Conservation (phyloP, 2,329 filamentous ascomycete genomes). For the Stachybotrys echinatus region DNA sequence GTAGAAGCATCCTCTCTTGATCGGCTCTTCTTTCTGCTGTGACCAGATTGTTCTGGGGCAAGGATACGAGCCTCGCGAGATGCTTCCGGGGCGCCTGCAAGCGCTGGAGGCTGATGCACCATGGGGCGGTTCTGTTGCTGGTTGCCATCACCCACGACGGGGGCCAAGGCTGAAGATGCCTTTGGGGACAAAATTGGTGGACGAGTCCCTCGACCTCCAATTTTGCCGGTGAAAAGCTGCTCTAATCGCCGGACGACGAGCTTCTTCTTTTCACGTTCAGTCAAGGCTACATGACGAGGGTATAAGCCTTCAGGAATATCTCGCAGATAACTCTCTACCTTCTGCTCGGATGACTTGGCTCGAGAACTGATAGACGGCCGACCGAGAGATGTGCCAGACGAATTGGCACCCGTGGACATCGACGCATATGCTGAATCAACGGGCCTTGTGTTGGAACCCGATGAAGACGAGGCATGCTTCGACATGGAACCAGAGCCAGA, state of each 20-base stretch:
- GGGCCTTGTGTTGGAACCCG: constrained; percentile 46
- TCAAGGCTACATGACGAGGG: constrained; percentile 56
- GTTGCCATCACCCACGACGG: constrained; percentile 20
- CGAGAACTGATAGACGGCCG: constrained; percentile 29
- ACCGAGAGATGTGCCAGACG: constrained; percentile 32
- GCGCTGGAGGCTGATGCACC: constrained; percentile 29
- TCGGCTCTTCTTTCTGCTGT: constrained; percentile 29
- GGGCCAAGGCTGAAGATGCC: constrained; percentile 2
- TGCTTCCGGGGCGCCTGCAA: constrained; percentile 21
- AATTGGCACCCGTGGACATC: constrained; percentile 49
- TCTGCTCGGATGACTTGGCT: constrained; percentile 45
- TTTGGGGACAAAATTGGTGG: neutral
- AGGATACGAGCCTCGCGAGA: constrained; percentile 46
- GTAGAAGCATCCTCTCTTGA: constrained; percentile 38
- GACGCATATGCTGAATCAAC: constrained; percentile 65
- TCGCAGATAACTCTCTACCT: constrained; percentile 64
- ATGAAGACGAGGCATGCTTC: constrained; percentile 47
- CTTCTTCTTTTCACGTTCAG: constrained; percentile 71
- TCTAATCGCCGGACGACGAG: constrained; percentile 72
- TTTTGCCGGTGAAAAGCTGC: constrained; percentile 75
- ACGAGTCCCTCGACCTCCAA: constrained; percentile 26
- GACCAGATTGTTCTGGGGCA: constrained; percentile 19
- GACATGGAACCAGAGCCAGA: constrained; percentile 37
- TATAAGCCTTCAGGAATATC: constrained; percentile 68
- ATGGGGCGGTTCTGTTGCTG: constrained; percentile 13